Base-by-base conservation (phyloP, 2,329 filamentous ascomycete species). In the Fusarium pseudocircinatum region DNA sequence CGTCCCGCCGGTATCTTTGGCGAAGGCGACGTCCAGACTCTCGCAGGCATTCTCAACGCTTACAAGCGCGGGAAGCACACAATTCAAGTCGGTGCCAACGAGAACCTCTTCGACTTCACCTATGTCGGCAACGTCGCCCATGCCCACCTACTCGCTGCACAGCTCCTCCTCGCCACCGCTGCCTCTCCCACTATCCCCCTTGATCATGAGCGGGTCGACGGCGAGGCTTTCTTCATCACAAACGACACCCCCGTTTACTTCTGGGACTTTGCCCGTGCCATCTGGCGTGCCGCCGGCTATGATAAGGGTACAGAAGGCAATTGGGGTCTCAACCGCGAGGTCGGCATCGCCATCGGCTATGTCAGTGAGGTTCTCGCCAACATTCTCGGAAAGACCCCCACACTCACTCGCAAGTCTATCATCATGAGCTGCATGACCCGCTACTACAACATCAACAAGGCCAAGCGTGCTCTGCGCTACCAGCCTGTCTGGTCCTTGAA, bases 1-100 rank as follows among this genome's bases (percentile, higher is more conserved):
- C 93, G 96, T 22, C 94, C 95, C 12, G 93, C 94, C 18, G 94
- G 94, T 74, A 97, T 98, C 81, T 94, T 97, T 79, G 96, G 96
- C 78, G 94, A 96, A 79, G 94, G 94, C 77, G 96, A 99, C 84
- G 89, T 90, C 60, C 92, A 95, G 79, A 83, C 92, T 20, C 90
- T 96, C 39, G 89, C 91, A 72, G 90, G 92, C 75, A 88, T 98
- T 71, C 86, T 97, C 78, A 88, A 91, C 70, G 90, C 93, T 77
- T 93, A 92, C 80, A 86, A 87, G 67, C 87, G 89, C 70, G 87
- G 89, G 77, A 91, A 93, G 73, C 92, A 94, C 42, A 89, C 89
- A 70, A 90, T 96, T 80, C 93, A 98, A 82, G 88, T 98, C 28
- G 96, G 96, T 75, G 83, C 90, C 75, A 90, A 89, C 82, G 82